phyloP scores from a whole-genome alignment of 495 filamentous ascomycete genomes.

The Cenococcum geophilum region DNA sequence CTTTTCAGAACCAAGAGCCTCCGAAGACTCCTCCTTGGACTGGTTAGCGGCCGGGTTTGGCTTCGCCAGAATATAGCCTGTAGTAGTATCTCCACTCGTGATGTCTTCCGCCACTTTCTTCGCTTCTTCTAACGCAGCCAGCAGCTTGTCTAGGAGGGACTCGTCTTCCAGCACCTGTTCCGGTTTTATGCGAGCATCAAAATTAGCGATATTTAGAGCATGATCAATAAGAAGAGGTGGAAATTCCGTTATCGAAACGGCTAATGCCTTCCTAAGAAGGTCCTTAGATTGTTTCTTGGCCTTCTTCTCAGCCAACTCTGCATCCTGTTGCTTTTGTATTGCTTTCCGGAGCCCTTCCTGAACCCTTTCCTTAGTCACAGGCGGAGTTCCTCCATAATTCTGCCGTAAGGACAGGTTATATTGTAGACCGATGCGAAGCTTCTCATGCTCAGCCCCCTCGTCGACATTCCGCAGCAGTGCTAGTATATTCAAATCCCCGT shows the following conservation, averaged over 20 bases:
- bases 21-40: conserved; percentile 23
- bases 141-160: conserved; percentile 54
- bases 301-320: conserved; percentile 52
- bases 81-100: conserved; percentile 51
- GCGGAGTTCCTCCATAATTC: conserved; percentile 68
- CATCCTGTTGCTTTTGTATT: conserved; percentile 49
- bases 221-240: conserved; percentile 85
- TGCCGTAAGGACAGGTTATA: conserved; percentile 80
- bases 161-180: conserved; percentile 64
- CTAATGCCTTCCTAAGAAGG: conserved; percentile 68
- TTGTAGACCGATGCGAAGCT: conserved; percentile 62
- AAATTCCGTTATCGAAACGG: conserved; percentile 75
- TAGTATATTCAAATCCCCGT: conserved; percentile 69
- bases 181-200: conserved; percentile 59
- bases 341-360: conserved; percentile 61
- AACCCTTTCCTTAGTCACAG: conserved; percentile 65
- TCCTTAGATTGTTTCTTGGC: conserved; percentile 70
- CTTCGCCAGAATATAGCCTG: conserved; percentile 88
- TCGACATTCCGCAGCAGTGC: conserved; percentile 75
- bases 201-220: conserved; percentile 59
- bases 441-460: conserved; percentile 66
- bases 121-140: conserved; percentile 61
- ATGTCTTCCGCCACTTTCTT: conserved; percentile 55
- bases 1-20: conserved; percentile 27
- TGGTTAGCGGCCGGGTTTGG: conserved; percentile 31